Evolutionary conservation across 208 protist genomes (phyloP).

Genomic region (Blechomonas ayalai): DNA sequence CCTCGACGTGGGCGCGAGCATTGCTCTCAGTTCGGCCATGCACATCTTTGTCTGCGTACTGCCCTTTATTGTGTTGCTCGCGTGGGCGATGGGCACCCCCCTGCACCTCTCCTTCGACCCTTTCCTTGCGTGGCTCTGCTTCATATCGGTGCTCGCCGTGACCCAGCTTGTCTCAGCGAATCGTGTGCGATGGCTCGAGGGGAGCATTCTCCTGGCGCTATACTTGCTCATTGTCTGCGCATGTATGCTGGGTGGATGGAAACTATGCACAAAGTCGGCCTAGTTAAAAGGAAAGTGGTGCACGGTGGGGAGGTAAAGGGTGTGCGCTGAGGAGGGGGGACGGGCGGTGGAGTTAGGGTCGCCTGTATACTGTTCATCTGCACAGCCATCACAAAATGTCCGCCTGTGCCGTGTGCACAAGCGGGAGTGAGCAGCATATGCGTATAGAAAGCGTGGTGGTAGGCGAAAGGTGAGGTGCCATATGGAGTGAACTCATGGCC

Average conservation of each 20-base stretch:
- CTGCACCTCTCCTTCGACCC: conserved; percentile 61
- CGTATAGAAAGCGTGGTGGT: no score
- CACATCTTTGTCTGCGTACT: conserved; percentile 72
- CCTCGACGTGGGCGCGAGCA: conserved; percentile 67
- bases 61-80: conserved; percentile 43
- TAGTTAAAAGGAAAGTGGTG: no score
- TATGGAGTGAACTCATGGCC: no score
- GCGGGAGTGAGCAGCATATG: no score
- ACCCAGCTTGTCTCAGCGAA: conserved; percentile 34
- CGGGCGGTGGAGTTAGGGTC: no score
- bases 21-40: conserved; percentile 57
- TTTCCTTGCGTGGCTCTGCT: conserved; percentile 44
- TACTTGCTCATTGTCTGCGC: conserved; percentile 42
- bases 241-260: conserved; percentile 30
- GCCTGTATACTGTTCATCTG: no score
- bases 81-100: conserved; percentile 28
- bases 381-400: no score
- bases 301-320: no score
- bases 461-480: no score
- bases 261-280: no score
- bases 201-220: conserved; percentile 42
- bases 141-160: conserved; percentile 55
- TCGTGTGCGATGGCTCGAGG: conserved; percentile 55
- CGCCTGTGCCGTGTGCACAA: no score
- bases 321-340: no score